Evolutionary conservation across 768 basidiomycete genomes (phyloP), one percentile per base, ranked within the genome.

Genomic region (Pleurotus giganteus): DNA sequence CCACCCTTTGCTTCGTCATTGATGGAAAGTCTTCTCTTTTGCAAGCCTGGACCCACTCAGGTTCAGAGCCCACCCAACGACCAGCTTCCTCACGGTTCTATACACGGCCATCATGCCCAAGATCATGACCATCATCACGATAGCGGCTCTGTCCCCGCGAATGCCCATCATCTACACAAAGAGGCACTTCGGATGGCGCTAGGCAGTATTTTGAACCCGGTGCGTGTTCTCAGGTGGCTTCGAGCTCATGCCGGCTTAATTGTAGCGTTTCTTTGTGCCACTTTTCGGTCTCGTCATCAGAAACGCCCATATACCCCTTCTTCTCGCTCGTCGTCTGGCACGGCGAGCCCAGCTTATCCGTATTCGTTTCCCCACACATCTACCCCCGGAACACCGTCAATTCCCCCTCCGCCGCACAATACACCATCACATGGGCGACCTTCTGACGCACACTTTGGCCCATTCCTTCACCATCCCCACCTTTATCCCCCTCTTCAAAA

Each of bases 131-230:
- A 60, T 17, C 44, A 45, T 45, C 34, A 51, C 49, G 49, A 51
- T 19, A 24, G 23, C 12, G 24, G 12, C 2, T 41, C 31, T 37
- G 21, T 58, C 23, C 59, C 60, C 26, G 34, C 66, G 57, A 64
- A 66, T 61, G 65, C 67, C 52, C 67, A 74, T 55, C 62, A 67
- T 2, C 72, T 74, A 51, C 77, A 80, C 57, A 73, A 73, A 41
- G 78, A 81, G 55, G 78, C 80, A 6, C 69, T 85, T 23, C 72
- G 80, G 32, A 75, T 83, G 24, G 83, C 80, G 0, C 66, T 86
- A 49, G 84, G 84, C 19, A 83, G 81, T 60, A 84, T 86, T 39
- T 67, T 86, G 11, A 69, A 78, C 9, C 83, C 83, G 58, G 83
- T 85, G 63, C 67, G 82, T 74, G 54, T 36, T 37, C 45, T 43